Evolutionary conservation across 345 rosid species (phyloP).

Genomic region (Dovyalis caffra): DNA sequence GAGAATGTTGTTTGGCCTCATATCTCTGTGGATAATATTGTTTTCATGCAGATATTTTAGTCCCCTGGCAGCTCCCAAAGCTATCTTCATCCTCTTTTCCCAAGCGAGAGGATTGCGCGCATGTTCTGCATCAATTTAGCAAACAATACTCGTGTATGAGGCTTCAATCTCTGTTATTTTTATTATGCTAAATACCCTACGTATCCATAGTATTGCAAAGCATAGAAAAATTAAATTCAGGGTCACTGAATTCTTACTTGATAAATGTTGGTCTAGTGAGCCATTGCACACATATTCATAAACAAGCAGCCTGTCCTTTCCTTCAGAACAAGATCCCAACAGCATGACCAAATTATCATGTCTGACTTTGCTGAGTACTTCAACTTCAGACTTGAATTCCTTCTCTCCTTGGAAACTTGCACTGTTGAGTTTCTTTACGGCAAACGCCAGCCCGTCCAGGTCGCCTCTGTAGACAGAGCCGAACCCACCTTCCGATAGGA

Average conservation of each 20-base stretch:
- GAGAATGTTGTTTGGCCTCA: slow-evolving; percentile 69
- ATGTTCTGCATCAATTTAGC: slow-evolving; percentile 43
- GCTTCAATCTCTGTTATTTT: background rate
- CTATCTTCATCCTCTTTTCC: slow-evolving; percentile 62
- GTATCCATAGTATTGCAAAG: background rate
- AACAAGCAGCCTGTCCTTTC: slow-evolving; percentile 53
- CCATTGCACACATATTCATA: slow-evolving; percentile 63
- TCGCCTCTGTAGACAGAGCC: slow-evolving; percentile 59
- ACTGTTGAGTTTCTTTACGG: slow-evolving; percentile 57
- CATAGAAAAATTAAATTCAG: background rate
- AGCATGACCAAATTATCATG: slow-evolving; percentile 61
- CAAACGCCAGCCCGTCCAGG: slow-evolving; percentile 43
- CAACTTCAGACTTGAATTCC: slow-evolving; percentile 66
- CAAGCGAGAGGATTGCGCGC: slow-evolving; percentile 42
- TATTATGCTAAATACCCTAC: background rate
- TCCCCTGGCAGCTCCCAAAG: slow-evolving; percentile 56
- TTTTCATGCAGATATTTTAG: slow-evolving; percentile 55
- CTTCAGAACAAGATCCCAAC: slow-evolving; percentile 60
- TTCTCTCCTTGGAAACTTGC: slow-evolving; percentile 60
- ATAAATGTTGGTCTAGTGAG: slow-evolving; percentile 59
- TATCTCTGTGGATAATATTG: slow-evolving; percentile 58
- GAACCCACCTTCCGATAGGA: slow-evolving; percentile 66
- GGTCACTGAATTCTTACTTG: slow-evolving; percentile 33
- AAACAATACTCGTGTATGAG: background rate
- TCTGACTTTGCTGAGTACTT: slow-evolving; percentile 55